Evolutionary conservation across 495 filamentous ascomycete species (phyloP), one percentile per base, ranked within the genome.

Genomic region (Pyrenula aspistea): DNA sequence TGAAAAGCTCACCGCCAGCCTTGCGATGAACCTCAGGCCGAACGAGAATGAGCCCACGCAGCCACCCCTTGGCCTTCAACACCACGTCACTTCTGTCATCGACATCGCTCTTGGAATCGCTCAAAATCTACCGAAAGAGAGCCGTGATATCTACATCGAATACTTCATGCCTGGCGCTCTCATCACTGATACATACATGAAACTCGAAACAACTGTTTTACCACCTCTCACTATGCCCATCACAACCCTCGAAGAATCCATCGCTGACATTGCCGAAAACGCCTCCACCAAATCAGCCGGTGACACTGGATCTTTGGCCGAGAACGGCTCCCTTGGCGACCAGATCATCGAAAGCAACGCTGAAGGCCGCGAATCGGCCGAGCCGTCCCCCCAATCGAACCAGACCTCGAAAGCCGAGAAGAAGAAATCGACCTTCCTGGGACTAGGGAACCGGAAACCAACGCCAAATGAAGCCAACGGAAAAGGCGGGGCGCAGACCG

Each of bases 101-200:
- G 91, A 97, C 69, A 79, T 96, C 49, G 89, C 92, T 4, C 78
- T 97, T 24, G 86, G 83, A 54, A 91, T 98, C 58, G 83, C 87
- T 2, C 79, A 81, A 60, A 92, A 96, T 67, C 73, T 97, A 53
- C 93, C 94, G 0, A 70, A 95, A 11, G 93, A 98, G 70, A 91
- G 88, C 60, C 82, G 93, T 60, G 94, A 97, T 62, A 86, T 98
- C 15, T 83, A 81, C 52, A 86, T 98, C 56, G 81, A 86, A 59
- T 97, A 96, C 63, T 84, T 90, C 55, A 68, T 79, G 42, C 92
- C 93, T 0, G 88, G 89, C 52, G 73, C 79, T 51, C 60, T 72
- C 24, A 74, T 95, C 56, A 73, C 82, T 58, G 74, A 80, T 4
- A 77, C 81, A 22, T 76, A 85, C 60, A 96, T 96, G 92, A 95